A percentile compares a stretch with the other conserved stretches of the same genome.
These are phyloP conservation scores for Betula pendula DNA, from an alignment of 306 rosid species.

Conservation along the genomic window DNA sequence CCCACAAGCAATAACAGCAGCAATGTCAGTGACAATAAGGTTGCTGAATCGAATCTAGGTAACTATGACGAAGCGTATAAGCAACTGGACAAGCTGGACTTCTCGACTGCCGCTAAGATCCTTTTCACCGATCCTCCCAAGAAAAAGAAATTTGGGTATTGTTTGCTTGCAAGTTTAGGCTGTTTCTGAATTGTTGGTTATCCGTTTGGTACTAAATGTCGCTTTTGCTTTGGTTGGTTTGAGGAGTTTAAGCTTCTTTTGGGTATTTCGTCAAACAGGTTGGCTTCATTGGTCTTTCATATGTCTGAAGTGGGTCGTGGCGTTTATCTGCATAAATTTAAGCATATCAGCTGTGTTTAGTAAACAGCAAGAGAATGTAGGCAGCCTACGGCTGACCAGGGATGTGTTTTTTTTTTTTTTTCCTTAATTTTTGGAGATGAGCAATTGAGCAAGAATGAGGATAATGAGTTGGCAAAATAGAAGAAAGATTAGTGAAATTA, in stretches of 20 bases:
- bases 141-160: slow-evolving; percentile 76
- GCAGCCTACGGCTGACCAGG: background rate
- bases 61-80: slow-evolving; percentile 50
- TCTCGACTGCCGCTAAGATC: slow-evolving; percentile 72
- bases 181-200: background rate
- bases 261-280: slow-evolving; percentile 43
- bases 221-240: background rate
- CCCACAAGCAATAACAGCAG: slow-evolving; percentile 9
- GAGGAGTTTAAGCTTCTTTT: slow-evolving; percentile 5
- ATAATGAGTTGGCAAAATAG: background rate
- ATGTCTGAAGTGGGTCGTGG: background rate
- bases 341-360: background rate
- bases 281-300: slow-evolving; percentile 4
- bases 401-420: background rate
- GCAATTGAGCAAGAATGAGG: background rate
- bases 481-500: background rate
- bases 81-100: slow-evolving; percentile 68
- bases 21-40: slow-evolving; percentile 17
- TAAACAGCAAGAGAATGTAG: background rate
- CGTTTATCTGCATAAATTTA: background rate
- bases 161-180: background rate
- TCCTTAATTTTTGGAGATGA: background rate
- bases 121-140: slow-evolving; percentile 68
- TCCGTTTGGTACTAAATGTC: background rate
- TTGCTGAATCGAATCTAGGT: slow-evolving; percentile 26